phyloP scores from a whole-genome alignment of 2,329 filamentous ascomycete genomes.

The Dothistroma septosporum region DNA sequence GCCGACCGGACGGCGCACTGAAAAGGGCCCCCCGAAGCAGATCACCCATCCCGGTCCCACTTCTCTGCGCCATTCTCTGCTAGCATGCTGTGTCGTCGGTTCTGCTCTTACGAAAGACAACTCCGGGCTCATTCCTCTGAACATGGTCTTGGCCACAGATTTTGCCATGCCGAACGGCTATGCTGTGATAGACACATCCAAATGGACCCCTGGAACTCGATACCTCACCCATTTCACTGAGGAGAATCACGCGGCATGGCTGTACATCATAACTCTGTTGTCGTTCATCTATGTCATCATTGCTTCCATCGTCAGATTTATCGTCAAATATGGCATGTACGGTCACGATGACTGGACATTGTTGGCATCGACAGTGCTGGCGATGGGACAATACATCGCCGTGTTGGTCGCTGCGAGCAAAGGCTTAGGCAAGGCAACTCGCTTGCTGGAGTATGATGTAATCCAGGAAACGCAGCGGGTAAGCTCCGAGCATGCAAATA shows the following conservation, averaged over 20 bases:
- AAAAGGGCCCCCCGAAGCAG: not conserved
- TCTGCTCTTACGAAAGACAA: not conserved
- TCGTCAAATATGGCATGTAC: conserved; percentile 23
- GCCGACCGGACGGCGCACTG: not conserved
- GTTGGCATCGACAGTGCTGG: conserved; percentile 22
- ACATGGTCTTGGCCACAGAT: not conserved
- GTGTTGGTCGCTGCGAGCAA: conserved; percentile 20
- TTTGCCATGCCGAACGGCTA: conserved; percentile 6
- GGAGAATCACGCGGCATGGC: conserved; percentile 19
- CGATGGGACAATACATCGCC: conserved; percentile 24
- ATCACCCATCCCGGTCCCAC: not conserved
- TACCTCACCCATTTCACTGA: conserved; percentile 19
- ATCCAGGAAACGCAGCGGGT: conserved; percentile 13
- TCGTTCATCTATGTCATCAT: conserved; percentile 21
- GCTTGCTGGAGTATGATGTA: not conserved
- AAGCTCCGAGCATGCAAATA: not conserved
- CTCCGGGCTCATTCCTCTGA: not conserved
- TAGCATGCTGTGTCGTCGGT: not conserved
- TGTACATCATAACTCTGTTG: conserved; percentile 21
- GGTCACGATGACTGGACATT: conserved; percentile 31
- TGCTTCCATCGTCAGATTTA: conserved; percentile 17
- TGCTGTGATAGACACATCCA: conserved; percentile 11
- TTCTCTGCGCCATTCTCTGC: not conserved
- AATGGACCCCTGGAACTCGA: conserved; percentile 18
- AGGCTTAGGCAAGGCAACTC: conserved; percentile 19